Evolutionary conservation across 2,329 filamentous ascomycete species (phyloP).

Genomic region (Acrodontium crateriforme): DNA sequence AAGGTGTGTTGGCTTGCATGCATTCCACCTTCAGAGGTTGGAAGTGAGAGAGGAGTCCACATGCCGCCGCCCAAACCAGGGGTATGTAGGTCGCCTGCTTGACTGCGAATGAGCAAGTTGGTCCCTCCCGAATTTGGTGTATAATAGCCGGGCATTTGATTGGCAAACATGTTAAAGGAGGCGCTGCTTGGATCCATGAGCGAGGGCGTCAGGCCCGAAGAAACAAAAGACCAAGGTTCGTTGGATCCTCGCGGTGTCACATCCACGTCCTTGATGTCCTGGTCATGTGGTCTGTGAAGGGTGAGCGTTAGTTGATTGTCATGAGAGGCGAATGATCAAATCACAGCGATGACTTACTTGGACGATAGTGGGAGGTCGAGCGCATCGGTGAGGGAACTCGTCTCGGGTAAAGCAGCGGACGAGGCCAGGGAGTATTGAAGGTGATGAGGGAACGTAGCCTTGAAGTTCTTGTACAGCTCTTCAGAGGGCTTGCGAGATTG

Average conservation of each 20-base stretch:
- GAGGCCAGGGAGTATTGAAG: slow-evolving; percentile 34
- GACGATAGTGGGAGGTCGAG: slow-evolving; percentile 31
- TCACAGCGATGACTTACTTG: slow-evolving; percentile 25
- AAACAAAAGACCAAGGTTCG: slow-evolving; percentile 55
- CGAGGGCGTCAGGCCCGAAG: slow-evolving; percentile 59
- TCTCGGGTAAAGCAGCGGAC: slow-evolving; percentile 28
- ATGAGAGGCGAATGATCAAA: slow-evolving; percentile 1
- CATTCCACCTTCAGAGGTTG: slow-evolving; percentile 53
- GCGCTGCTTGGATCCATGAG: slow-evolving; percentile 76
- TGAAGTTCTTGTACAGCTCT: slow-evolving; percentile 72
- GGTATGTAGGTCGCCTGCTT: slow-evolving; percentile 74
- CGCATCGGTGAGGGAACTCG: slow-evolving; percentile 28
- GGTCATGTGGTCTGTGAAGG: slow-evolving; percentile 10
- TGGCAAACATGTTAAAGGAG: slow-evolving; percentile 64
- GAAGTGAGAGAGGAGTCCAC: slow-evolving; percentile 69
- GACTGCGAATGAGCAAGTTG: slow-evolving; percentile 67
- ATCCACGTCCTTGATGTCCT: slow-evolving; percentile 62
- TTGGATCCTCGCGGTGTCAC: slow-evolving; percentile 67
- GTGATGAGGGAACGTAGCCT: slow-evolving; percentile 67
- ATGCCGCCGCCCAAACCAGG: slow-evolving; percentile 55
- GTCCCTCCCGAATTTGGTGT: slow-evolving; percentile 73
- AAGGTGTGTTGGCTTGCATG: slow-evolving; percentile 49
- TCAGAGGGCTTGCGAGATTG: slow-evolving; percentile 76
- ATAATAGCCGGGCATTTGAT: slow-evolving; percentile 72
- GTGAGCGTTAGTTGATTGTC: slow-evolving; percentile 1